Evolutionary conservation across 179 eudicot genomes (phyloP).

Genomic region (Spergularia azorica): DNA sequence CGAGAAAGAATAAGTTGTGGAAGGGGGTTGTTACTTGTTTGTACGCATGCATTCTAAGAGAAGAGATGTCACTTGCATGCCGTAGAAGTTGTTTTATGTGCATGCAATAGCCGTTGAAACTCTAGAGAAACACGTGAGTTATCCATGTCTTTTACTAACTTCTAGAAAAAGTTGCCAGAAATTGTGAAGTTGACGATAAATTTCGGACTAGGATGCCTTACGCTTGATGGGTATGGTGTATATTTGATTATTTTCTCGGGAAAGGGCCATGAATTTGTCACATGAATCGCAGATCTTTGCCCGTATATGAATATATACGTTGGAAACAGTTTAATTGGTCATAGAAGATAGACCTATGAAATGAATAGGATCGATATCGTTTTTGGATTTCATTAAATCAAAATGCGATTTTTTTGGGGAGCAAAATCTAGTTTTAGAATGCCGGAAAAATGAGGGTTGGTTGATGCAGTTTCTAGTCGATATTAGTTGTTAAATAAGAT

Average conservation of each 20-base stretch:
- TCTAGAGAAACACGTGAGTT: conserved; percentile 39
- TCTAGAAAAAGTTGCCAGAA: neutral
- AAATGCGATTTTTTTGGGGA: too few relatives aligned
- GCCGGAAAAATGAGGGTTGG: too few relatives aligned
- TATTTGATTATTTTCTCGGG: neutral
- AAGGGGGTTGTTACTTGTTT: conserved; percentile 11
- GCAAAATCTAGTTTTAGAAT: too few relatives aligned
- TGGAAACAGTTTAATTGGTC: too few relatives aligned
- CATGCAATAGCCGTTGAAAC: conserved; percentile 20
- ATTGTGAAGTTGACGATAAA: neutral
- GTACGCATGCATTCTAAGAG: conserved; percentile 10
- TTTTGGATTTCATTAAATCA: too few relatives aligned
- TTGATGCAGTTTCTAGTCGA: too few relatives aligned
- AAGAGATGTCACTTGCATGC: conserved; percentile 27
- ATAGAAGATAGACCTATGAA: too few relatives aligned
- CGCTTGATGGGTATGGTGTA: conserved; percentile 5
- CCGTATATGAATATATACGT: neutral
- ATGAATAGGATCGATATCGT: too few relatives aligned
- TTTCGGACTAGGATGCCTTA: neutral
- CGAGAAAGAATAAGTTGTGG: neutral
- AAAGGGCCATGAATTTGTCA: neutral
- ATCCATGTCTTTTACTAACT: conserved; percentile 34
- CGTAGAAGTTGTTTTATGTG: conserved; percentile 21
- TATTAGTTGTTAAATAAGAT: too few relatives aligned
- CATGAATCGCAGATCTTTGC: neutral